Evolutionary conservation across 225 moss, liverwort and hornwort species (phyloP), one percentile per base, ranked within the genome.

Genomic region (Polytrichum commune): DNA sequence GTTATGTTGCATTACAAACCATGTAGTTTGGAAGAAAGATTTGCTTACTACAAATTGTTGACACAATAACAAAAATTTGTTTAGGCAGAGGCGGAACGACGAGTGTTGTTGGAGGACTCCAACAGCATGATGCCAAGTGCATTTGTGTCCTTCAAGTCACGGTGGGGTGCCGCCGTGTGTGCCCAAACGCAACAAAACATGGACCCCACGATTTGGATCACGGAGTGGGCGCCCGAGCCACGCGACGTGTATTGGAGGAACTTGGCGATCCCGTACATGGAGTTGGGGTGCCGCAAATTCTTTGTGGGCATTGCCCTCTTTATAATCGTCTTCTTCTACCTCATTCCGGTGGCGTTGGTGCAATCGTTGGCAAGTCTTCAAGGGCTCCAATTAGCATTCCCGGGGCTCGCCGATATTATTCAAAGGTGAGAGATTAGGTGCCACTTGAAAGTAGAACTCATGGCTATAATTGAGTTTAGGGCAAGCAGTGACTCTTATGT

Each of bases 121-220:
- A 68, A 60, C 0, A 58, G 76, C 1, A 80, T 77, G 8, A 90
- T 93, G 91, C 88, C 90, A 6, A 72, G 85, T 0, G 73, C 91
- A 16, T 96, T 96, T 75, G 93, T 96, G 0, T 91, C 96, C 19
- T 96, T 96, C 27, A 88, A 89, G 69, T 54, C 87, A 0, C 69
- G 90, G 20, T 86, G 90, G 93, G 91, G 90, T 0, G 96, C 93
- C 0, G 72, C 82, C 0, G 84, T 93, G 19, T 93, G 91, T 6
- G 86, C 93, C 1, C 93, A 96, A 78, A 93, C 89, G 0, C 93
- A 96, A 74, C 96, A 96, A 76, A 89, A 85, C n/a, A 68, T 80
- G 18, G 84, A 93, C 4, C 90, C 96, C 5, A 92, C 91, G 4
- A 63, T 56, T 32, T 96, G 96, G 96, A 82, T 93, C 60, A 96